Percentiles rank a stretch among this genome's conserved stretches.
These are phyloP conservation scores for Calonectria hongkongensis DNA, from an alignment of 2,329 filamentous ascomycete species.

Conservation along the genomic window DNA sequence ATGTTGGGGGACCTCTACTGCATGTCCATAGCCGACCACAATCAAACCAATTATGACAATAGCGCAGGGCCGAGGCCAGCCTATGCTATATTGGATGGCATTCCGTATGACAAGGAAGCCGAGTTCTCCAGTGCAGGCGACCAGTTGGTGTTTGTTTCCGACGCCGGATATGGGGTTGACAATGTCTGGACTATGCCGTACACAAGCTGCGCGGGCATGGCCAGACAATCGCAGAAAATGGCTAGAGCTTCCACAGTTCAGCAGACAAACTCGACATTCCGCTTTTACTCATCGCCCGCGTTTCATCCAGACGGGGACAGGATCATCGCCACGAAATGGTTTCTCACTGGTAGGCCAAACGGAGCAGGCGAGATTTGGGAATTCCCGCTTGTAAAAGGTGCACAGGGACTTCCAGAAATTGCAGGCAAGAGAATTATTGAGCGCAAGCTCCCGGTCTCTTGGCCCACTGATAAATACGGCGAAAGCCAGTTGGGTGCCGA, in stretches of 20 bases:
- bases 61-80: not conserved
- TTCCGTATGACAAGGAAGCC: conserved; percentile 19
- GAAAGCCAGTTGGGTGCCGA: conserved; percentile 16
- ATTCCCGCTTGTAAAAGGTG: not conserved
- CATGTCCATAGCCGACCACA: conserved; percentile 4
- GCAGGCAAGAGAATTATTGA: not conserved
- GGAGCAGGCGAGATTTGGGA: conserved; percentile 28
- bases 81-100: not conserved
- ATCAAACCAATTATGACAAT: too few relatives aligned
- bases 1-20: conserved; percentile 21
- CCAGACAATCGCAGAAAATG: not conserved
- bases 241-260: not conserved
- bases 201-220: conserved; percentile 11
- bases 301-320: not conserved
- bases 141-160: conserved; percentile 11
- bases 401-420: not conserved
- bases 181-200: conserved; percentile 27
- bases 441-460: conserved; percentile 1
- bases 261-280: conserved; percentile 26
- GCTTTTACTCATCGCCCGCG: conserved; percentile 1
- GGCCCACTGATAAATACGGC: not conserved
- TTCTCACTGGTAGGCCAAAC: conserved; percentile 6
- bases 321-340: conserved; percentile 22
- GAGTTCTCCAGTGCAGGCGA: conserved; percentile 7
- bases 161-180: conserved; percentile 16